These are phyloP conservation scores for Cryptosporidium tyzzeri DNA, from an alignment of 169 alveolate genomes.

Conservation along the genomic window DNA sequence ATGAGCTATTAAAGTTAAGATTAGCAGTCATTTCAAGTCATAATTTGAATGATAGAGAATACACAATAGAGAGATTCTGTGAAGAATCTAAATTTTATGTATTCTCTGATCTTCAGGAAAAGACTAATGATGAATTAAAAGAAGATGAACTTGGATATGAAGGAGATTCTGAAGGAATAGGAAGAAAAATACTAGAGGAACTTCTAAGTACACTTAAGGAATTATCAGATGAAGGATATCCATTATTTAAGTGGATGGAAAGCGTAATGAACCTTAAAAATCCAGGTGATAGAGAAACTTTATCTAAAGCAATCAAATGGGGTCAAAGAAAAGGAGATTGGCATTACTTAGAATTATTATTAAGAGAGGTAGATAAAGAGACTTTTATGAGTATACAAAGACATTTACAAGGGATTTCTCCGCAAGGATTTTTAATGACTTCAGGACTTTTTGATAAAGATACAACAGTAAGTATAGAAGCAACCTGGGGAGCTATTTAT, in stretches of 20 bases:
- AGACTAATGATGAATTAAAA: not conserved
- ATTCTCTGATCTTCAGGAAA: conserved; percentile 21
- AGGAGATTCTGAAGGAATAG: conserved; percentile 5
- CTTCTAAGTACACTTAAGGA: conserved; percentile 42
- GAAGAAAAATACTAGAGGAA: not conserved
- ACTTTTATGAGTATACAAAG: conserved; percentile 43
- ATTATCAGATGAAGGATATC: conserved; percentile 59
- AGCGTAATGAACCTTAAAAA: not conserved
- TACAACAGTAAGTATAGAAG: conserved; percentile 30
- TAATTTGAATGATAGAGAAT: conserved; percentile 42
- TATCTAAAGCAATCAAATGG: conserved; percentile 55
- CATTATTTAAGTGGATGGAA: conserved; percentile 67
- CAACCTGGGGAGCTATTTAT: conserved; percentile 76
- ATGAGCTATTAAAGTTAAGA: conserved; percentile 42
- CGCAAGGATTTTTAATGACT: conserved; percentile 58
- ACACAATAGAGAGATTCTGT: conserved; percentile 45
- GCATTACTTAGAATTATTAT: conserved; percentile 34
- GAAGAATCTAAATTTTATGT: conserved; percentile 62
- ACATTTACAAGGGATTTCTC: conserved; percentile 61
- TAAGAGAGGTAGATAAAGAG: conserved; percentile 39
- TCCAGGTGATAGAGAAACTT: conserved; percentile 31
- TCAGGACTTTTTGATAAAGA: conserved; percentile 67
- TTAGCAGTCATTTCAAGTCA: conserved; percentile 43
- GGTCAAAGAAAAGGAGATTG: conserved; percentile 59
- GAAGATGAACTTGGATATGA: not conserved